Evolutionary conservation across 2,329 filamentous ascomycete species (phyloP), one percentile per base, ranked within the genome.

Genomic region (Pseudophaeomoniella oleicola): DNA sequence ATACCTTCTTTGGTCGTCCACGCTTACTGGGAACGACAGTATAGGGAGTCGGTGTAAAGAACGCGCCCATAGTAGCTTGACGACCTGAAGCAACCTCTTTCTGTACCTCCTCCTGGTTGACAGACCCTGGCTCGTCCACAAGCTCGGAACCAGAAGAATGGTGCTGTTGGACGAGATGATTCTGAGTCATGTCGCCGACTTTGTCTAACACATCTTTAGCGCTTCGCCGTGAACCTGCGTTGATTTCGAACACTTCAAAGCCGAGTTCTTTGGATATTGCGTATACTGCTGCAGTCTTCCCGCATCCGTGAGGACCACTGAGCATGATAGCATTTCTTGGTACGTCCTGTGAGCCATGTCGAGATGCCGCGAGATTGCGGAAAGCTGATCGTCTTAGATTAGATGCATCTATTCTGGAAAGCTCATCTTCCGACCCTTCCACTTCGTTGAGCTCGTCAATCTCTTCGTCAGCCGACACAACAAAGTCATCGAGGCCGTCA

Each of bases 201-300:
- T 74, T 83, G 49, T 98, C 90, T 19, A 93, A 55, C 34, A 98
- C 77, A 49, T 98, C 90, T 54, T 80, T 90, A 19, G 87, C 88
- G 50, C 75, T 93, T 42, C 90, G 71, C 35, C 87, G 76, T 46
- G 75, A 84, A 41, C 84, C 75, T 0, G 88, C 64, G 50, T 93
- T 92, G 52, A 98, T 86, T 57, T 98, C 90, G 46, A 98, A 98
- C 1, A 98, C 72, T 50, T 94, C 87, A 50, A 92, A 96, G 1
- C 74, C 85, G 12, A 96, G 67, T 57, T 98, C 88, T 50, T 83
- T 88, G 3, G 90, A 88, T 30, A 87, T 81, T 3, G 90, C 90
- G 55, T 92, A 87, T 0, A 94, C 81, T 2, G 86, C 77, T 4
- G 92, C 87, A 10, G 87, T 93, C 60, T 98, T 98, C 2, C 90